Evolutionary conservation across 441 rosid genomes (phyloP), one percentile per base, ranked within the genome.

Genomic region (Metrosideros polymorpha): DNA sequence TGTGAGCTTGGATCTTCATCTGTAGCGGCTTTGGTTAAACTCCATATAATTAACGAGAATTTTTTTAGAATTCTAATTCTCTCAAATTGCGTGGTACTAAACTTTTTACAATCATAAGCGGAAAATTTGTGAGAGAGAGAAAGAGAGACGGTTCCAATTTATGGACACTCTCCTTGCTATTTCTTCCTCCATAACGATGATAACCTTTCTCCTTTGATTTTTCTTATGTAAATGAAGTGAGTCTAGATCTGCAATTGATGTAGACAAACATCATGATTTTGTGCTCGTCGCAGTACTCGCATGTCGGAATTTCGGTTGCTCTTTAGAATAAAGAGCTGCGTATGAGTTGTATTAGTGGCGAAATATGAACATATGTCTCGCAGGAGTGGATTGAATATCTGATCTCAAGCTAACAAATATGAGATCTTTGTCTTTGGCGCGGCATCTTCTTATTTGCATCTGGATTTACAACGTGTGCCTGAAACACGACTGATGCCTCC

Each of bases 1-100:
- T 84, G 93, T 94, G 91, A 95, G 97, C 89, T 94, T 96, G 93
- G 99, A 96, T 94, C 97, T 95, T 88, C 95, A 91, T 91, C 96
- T 96, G 92, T 96, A 94, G 90, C 88, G 15, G 53, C 4, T 84
- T 82, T n/a, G 77, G 43, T 39, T 71, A 42, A 39, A 71, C 47
- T 71, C 79, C 12, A 22, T 66, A 66, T 71, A 71, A 71, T 71
- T 39, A 24, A 71, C 47, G 79, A 71, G 79, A 47, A 71, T 71
- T 71, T 35, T 35, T 71, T 42, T 35, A 35, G 76, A 85, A 85
- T 47, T 49, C 66, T 47, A 47, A 83, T 83, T 63, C 84, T 88
- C 53, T 85, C 43, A 71, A 71, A 35, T 71, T 39, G 47, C 15
- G 45, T 3, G 79, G 47, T 9, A 71, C n/a, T 39, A 39, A 39